A percentile compares a stretch with the other conserved stretches of the same genome.
Evolutionary conservation across 257 asterid genomes (phyloP).

Genomic region (Haberlea rhodopensis): DNA sequence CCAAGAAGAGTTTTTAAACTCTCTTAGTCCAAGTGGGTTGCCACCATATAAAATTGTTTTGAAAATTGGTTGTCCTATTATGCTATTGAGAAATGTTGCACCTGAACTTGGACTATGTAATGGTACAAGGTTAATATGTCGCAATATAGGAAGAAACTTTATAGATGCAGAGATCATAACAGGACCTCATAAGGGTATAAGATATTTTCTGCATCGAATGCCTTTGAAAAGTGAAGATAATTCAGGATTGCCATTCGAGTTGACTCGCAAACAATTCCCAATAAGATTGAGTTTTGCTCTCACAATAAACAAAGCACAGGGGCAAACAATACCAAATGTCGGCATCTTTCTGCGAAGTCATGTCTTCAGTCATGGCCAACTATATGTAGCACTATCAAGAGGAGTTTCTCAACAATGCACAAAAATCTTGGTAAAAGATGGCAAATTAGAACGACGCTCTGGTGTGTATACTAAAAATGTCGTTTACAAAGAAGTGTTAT

Average conservation of each 20-base stretch:
- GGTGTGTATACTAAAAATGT: too few relatives aligned
- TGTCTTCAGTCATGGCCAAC: neutral
- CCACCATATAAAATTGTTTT: too few relatives aligned
- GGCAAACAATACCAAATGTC: constrained; percentile 4
- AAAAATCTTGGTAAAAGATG: too few relatives aligned
- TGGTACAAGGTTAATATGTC: constrained; percentile 3
- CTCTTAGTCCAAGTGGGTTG: too few relatives aligned
- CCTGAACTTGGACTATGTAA: neutral
- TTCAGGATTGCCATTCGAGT: too few relatives aligned
- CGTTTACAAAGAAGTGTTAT: too few relatives aligned
- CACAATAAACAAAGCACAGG: constrained; percentile 17
- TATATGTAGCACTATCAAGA: too few relatives aligned
- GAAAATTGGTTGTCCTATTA: neutral
- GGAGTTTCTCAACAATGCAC: too few relatives aligned
- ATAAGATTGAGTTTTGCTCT: too few relatives aligned
- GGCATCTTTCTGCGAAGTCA: neutral
- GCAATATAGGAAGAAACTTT: neutral
- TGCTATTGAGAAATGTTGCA: neutral
- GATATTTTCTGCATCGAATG: neutral
- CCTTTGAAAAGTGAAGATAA: constrained; percentile 1
- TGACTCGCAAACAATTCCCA: too few relatives aligned
- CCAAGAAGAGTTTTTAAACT: neutral
- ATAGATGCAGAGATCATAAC: too few relatives aligned
- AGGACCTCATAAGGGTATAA: neutral
- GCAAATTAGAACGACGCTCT: too few relatives aligned